Percentiles rank a stretch among this genome's conserved stretches.
These are phyloP conservation scores for Beauveria australis DNA, from an alignment of 2,329 filamentous ascomycete species.

Conservation along the genomic window DNA sequence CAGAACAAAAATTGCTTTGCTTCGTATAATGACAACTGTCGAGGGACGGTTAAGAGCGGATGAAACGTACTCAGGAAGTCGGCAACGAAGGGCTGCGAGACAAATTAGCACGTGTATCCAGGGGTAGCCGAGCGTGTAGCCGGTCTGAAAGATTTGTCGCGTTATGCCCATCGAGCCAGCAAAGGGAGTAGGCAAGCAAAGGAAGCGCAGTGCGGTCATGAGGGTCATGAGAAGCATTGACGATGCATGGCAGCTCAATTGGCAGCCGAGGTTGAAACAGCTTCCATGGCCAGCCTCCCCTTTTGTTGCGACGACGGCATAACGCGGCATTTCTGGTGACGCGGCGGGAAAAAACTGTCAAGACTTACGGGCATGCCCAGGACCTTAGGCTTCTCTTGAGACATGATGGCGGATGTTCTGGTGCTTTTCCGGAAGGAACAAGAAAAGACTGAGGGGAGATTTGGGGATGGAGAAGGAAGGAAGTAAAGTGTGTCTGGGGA, in stretches of 20 bases:
- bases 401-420: constrained; percentile 41
- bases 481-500: constrained; percentile 28
- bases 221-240: background rate
- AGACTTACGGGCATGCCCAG: constrained; percentile 60
- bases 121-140: constrained; percentile 2
- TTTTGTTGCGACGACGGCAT: constrained; percentile 15
- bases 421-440: constrained; percentile 32
- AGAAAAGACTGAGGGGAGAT: constrained; percentile 57
- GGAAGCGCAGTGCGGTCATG: background rate
- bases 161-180: background rate
- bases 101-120: constrained; percentile 26
- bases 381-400: constrained; percentile 47
- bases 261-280: constrained; percentile 3
- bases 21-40: background rate
- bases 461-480: constrained; percentile 34
- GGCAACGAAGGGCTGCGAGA: constrained; percentile 75
- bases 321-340: constrained; percentile 22
- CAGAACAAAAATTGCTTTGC: background rate
- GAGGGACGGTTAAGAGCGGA: constrained; percentile 1
- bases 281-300: background rate
- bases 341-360: constrained; percentile 10
- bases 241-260: constrained; percentile 16
- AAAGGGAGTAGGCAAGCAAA: background rate
- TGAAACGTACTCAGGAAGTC: constrained; percentile 93
- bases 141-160: constrained; percentile 11